phyloP scores from a whole-genome alignment of 148 eudicot species.

The Gaultheria prostrata region DNA sequence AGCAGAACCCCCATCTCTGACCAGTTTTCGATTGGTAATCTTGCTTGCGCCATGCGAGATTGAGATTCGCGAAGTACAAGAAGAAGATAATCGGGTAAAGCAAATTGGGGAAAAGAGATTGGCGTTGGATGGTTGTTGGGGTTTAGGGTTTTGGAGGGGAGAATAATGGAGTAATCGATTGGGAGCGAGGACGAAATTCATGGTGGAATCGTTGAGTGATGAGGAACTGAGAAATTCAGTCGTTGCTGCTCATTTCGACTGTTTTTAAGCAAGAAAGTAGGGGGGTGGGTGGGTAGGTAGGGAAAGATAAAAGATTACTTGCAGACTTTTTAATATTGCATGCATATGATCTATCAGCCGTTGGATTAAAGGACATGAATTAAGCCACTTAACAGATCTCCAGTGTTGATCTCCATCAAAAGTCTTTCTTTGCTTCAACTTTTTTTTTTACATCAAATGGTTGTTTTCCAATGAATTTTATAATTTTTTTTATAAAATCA shows the following conservation, averaged over 20 bases:
- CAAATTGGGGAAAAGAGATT: not conserved
- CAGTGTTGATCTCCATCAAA: no score
- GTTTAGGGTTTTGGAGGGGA: slow-evolving; percentile 17
- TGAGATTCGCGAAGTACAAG: not conserved
- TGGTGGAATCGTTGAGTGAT: not conserved
- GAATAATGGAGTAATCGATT: slow-evolving; percentile 6
- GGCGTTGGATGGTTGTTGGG: not conserved
- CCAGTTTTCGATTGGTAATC: not conserved
- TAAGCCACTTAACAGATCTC: no score
- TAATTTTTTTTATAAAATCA: no score
- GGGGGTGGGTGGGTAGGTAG: not conserved
- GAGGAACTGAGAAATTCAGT: not conserved
- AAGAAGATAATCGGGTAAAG: not conserved
- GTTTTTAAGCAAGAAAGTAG: not conserved
- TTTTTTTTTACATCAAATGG: no score
- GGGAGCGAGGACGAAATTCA: slow-evolving; percentile 23
- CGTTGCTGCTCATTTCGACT: not conserved
- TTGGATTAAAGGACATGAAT: no score
- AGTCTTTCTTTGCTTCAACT: no score
- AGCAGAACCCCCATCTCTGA: slow-evolving; percentile 28
- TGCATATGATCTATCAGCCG: no score
- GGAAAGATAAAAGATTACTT: not conserved
- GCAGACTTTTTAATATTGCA: no score
- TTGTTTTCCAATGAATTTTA: no score
- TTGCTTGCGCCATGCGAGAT: slow-evolving; percentile 11